Percentiles rank a stretch among this genome's conserved stretches.
Evolutionary conservation across 2,329 filamentous ascomycete species (phyloP).

Genomic region (Pseudogymnoascus sp.): DNA sequence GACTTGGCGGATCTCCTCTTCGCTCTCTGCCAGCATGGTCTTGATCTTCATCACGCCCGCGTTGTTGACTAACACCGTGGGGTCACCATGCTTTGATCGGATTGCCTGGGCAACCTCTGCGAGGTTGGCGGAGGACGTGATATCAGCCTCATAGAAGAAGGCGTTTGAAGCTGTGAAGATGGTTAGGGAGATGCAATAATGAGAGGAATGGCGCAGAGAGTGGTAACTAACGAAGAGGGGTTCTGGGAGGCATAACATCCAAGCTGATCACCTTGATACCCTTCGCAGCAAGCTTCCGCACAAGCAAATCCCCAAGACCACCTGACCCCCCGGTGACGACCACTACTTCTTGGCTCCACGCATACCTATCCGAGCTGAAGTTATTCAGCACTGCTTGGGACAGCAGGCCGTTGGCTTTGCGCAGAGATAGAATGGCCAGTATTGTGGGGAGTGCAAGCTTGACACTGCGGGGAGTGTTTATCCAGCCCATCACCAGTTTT

Average conservation of each 20-base stretch:
- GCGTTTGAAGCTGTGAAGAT: slow-evolving; percentile 40
- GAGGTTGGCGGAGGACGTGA: slow-evolving; percentile 50
- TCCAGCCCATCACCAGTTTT: not conserved
- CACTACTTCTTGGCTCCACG: slow-evolving; percentile 60
- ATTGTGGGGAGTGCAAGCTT: not conserved
- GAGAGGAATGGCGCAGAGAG: not conserved
- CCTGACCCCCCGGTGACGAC: slow-evolving; percentile 68
- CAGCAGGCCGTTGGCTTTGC: slow-evolving; percentile 41
- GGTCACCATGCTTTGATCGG: slow-evolving; percentile 48
- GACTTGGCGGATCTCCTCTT: slow-evolving; percentile 51
- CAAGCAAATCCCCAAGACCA: slow-evolving; percentile 62
- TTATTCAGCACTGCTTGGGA: slow-evolving; percentile 42
- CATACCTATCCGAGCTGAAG: slow-evolving; percentile 45
- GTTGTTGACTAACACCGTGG: slow-evolving; percentile 66
- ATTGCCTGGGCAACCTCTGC: slow-evolving; percentile 43
- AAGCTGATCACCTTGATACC: slow-evolving; percentile 62
- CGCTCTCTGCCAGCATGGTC: slow-evolving; percentile 48
- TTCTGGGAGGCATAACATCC: slow-evolving; percentile 47
- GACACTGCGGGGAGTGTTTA: not conserved
- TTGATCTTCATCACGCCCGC: slow-evolving; percentile 53
- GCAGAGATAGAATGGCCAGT: slow-evolving; percentile 11
- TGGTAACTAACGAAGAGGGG: slow-evolving; percentile 7
- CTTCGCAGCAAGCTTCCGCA: slow-evolving; percentile 51
- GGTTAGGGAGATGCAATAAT: not conserved
- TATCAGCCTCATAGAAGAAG: slow-evolving; percentile 59